Base-by-base conservation (phyloP, 805 yeast genomes). In the Alloascoidea africana region DNA sequence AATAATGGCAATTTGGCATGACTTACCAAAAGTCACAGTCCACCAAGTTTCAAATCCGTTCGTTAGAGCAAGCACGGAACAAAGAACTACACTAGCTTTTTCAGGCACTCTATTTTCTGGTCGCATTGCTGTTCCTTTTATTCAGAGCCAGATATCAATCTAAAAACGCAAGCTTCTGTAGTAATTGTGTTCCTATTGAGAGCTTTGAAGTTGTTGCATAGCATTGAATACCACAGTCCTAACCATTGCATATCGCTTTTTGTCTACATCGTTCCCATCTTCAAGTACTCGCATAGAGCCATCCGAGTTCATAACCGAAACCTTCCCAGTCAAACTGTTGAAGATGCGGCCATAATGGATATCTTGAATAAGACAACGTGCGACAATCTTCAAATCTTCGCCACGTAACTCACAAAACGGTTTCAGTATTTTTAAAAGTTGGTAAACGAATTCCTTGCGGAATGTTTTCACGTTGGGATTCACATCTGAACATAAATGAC, bases 301-400 rank as follows among this genome's bases (percentile, higher is more conserved):
- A 23, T 23, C 30, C n/a, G 13, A 8, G 8, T n/a, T n/a, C 8
- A 23, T 23, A 23, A 23, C 30, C n/a, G 30, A 23, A 23, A 23
- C 30, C 8, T 23, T 23, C 30, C 30, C 30, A 23, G 30, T 23
- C n/a, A 23, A 23, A n/a, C 30, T 23, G 30, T 23, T 23, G 30
- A 23, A 23, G 8, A 23, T 23, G 30, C 30, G 8, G 8, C 30
- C 30, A 23, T 23, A 23, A 23, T 23, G 30, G n/a, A 23, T 8
- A n/a, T 23, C 30, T 23, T 23, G 30, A n/a, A 23, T 8, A 8
- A 23, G 30, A n/a, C 30, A 8, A 8, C 30, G 30, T 8, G 13
- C 8, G n/a, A 8, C 8, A 8, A 23, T 23, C 13, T 8, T n/a
- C n/a, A 23, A 8, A 23, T 23, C 30, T 23, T 23, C 30, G n/a